Conservation (phyloP, 352 stramenopile species). For the Globisporangium parvum region DNA sequence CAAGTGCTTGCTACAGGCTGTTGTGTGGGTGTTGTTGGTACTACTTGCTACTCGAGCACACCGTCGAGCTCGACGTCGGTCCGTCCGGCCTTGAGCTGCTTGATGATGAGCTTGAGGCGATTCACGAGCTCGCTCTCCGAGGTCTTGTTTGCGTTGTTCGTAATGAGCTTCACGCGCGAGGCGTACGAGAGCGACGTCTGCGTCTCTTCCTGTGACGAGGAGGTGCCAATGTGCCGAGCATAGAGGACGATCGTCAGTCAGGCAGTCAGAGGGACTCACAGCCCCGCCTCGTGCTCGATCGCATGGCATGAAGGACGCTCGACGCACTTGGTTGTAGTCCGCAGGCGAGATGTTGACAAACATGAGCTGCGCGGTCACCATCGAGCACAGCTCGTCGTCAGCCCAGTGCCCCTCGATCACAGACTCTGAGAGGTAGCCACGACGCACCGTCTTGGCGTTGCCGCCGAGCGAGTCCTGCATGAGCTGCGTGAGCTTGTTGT, state of each 20-base stretch:
- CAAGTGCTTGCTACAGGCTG: neutral
- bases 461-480: conserved; percentile 92
- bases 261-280: no score
- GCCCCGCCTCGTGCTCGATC: conserved; percentile 2
- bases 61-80: conserved; percentile 67
- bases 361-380: conserved; percentile 51
- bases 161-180: conserved; percentile 85
- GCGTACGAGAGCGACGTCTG: conserved; percentile 80
- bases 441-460: conserved; percentile 88
- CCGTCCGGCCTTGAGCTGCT: conserved; percentile 59
- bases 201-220: conserved; percentile 82
- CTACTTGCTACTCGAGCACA: conserved; percentile 30
- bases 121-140: conserved; percentile 81
- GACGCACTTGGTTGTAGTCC: conserved; percentile 79
- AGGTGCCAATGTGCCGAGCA: no score
- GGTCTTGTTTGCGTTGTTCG: conserved; percentile 85
- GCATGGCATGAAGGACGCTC: neutral
- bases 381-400: no score
- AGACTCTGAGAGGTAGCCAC: neutral
- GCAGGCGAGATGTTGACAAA: conserved; percentile 88
- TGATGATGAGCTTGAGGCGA: conserved; percentile 79
- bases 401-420: neutral
- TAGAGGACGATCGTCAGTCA: no score
- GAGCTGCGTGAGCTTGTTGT: conserved; percentile 92
- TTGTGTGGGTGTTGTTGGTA: neutral